Base-by-base conservation (phyloP, 2,329 filamentous ascomycete species). In the Pleomassaria siparia region DNA sequence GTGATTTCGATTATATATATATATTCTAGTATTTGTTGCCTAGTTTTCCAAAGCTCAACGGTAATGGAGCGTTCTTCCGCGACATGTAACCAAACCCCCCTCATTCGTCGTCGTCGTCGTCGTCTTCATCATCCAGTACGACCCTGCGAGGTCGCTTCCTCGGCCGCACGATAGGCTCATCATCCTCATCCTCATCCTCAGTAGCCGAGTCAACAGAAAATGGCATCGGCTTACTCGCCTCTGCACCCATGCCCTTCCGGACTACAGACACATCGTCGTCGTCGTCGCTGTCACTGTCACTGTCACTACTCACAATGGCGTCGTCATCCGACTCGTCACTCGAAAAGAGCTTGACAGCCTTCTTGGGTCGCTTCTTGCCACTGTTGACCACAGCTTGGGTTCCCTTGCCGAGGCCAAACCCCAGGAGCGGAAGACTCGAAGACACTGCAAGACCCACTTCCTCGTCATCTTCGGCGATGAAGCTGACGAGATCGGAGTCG, bases 401-500 rank as follows among this genome's bases (percentile, higher is more conserved):
- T 8, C 66, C 64, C 26, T 51, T 59, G 9, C 67, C 67, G 4
- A 69, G 41, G 8, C 63, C 61, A 4, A 64, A 51, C 40, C 62
- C 57, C 12, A 64, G 37, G 26, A 57, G 58, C 5, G 66, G 66
- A 10, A 70, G 56, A 46, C 67, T 70, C n/a, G n/a, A n/a, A 6
- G 67, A 69, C 10, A 54, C 55, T 5, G 71, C 63, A 5, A 62
- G 25, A 4, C 67, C 58, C 5, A 59, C 53, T 3, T 66, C 50
- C 24, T 73, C 71, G 22, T 73, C 73, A n/a, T 72, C 72, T 24
- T 69, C 71, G 0, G 70, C 74, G 37, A 78, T 70, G 54, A 78
- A 78, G 44, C 70, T 72, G 9, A 65, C 62, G 4, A 77, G 67
- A 37, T 78, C 75, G 4, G 74, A 77, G 49, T 76, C 74, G 4